A percentile compares a stretch with the other conserved stretches of the same genome.
Evolutionary conservation across 192 early-diverging fungal species (phyloP).

Genomic region (Backusella westeae): DNA sequence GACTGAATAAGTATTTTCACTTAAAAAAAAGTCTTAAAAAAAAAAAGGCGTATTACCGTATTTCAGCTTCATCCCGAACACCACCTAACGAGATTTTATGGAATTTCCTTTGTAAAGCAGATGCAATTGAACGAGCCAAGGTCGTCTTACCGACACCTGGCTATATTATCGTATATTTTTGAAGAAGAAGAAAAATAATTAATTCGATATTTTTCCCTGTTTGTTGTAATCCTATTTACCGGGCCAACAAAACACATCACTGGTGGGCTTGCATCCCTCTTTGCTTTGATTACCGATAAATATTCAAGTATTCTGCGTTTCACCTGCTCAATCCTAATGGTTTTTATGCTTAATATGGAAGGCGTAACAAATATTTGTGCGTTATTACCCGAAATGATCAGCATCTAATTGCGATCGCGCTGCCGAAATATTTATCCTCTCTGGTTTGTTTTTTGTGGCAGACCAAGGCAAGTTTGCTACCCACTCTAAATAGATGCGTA

Average conservation of each 20-base stretch:
- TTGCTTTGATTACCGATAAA: slow-evolving; percentile 74
- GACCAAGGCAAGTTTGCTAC: slow-evolving; percentile 76
- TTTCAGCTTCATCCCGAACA: slow-evolving; percentile 85
- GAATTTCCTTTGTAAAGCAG: slow-evolving; percentile 73
- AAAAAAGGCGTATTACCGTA: slow-evolving; percentile 59
- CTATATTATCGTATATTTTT: neutral
- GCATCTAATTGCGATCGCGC: slow-evolving; percentile 68
- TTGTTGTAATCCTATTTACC: slow-evolving; percentile 73
- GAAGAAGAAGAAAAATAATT: too few relatives aligned
- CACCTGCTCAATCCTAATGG: slow-evolving; percentile 56
- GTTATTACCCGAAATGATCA: slow-evolving; percentile 63
- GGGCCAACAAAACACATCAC: slow-evolving; percentile 74
- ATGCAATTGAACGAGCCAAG: slow-evolving; percentile 74
- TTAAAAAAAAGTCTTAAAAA: slow-evolving; percentile 43
- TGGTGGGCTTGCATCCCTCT: slow-evolving; percentile 61
- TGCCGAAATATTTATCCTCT: slow-evolving; percentile 55
- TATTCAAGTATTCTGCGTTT: slow-evolving; percentile 86
- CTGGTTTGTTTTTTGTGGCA: slow-evolving; percentile 25
- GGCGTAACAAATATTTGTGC: slow-evolving; percentile 50
- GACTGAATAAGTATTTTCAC: neutral
- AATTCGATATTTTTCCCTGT: neutral
- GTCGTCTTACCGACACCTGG: slow-evolving; percentile 78
- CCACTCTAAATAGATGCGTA: slow-evolving; percentile 75
- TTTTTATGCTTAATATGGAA: slow-evolving; percentile 26
- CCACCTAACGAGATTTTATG: slow-evolving; percentile 83